Evolutionary conservation across 2,329 filamentous ascomycete genomes (phyloP).

Genomic region (Curvularia sp.): DNA sequence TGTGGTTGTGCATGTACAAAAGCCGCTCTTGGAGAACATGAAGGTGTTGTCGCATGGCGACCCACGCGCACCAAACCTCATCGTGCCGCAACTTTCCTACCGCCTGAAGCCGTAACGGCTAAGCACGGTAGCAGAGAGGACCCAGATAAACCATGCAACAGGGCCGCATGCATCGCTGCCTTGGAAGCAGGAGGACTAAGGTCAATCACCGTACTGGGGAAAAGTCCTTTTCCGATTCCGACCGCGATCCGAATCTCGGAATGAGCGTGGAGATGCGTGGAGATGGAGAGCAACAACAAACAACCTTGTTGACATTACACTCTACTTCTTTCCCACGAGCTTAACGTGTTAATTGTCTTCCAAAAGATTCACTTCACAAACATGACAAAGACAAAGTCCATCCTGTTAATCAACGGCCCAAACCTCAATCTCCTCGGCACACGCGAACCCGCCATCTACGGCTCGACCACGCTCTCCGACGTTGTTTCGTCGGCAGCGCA

Average conservation of each 20-base stretch:
- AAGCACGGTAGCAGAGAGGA: conserved; percentile 3
- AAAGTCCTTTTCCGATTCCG: conserved; percentile 23
- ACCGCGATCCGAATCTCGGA: conserved; percentile 14
- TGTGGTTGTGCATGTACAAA: conserved; percentile 1
- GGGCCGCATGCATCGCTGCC: background rate
- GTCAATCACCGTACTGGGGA: conserved; percentile 12
- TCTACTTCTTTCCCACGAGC: background rate
- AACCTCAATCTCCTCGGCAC: conserved; percentile 82
- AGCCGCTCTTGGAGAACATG: background rate
- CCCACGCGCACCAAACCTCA: background rate
- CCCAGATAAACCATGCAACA: background rate
- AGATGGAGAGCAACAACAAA: background rate
- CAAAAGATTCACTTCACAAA: no score
- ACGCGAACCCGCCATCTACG: conserved; percentile 77
- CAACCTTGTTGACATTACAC: background rate
- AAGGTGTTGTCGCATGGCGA: background rate
- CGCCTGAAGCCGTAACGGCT: conserved; percentile 16
- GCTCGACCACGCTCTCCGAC: conserved; percentile 70
- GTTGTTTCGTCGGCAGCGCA: conserved; percentile 60
- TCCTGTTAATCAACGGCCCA: conserved; percentile 81
- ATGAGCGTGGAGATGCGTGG: background rate
- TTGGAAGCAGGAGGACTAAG: background rate
- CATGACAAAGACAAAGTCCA: conserved; percentile 55
- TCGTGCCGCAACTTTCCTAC: conserved; percentile 3
- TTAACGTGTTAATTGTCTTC: no score